Base-by-base conservation (phyloP, 2,329 filamentous ascomycete genomes). In the Colletotrichum navitas region DNA sequence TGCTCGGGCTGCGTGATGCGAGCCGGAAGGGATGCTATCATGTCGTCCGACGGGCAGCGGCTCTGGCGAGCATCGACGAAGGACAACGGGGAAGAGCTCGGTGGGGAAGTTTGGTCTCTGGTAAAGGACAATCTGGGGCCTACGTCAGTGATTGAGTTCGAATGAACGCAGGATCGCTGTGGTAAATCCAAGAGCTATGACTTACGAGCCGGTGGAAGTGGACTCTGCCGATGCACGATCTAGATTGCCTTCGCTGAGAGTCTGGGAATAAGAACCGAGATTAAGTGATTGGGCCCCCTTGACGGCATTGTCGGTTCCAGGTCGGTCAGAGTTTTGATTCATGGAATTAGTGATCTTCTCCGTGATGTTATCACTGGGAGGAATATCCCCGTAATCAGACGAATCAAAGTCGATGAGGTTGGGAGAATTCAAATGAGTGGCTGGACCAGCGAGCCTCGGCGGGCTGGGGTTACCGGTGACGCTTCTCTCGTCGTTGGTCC, bases 371-470 rank as follows among this genome's bases (percentile, higher is more conserved):
- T 11, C 34, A 10, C 21, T 34, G 8, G 24, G 3, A 7, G n/a
- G 32, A 29, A 21, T 36, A 29, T n/a, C 51, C 12, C 24, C 52
- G 16, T 41, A 21, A 3, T 45, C 36, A 0, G 34, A 43, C 3
- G 51, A 59, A 10, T 56, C 61, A n/a, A 72, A 63, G 26, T 72
- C 69, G 7, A 72, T 72, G 29, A 69, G 66, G 5, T 55, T 61
- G 21, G 59, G n/a, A 2, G 54, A 63, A 1, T 21, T 52, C 4
- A 54, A 45, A 59, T 18, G 29, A 16, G 43, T 21, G 36, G 41
- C 12, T 8, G 12, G 41, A 14, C 12, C 11, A 34, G 52, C 12
- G 4, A 12, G 26, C 5, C n/a, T 32, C 7, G 26, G 47, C 7
- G 18, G 7, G 18, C 14, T 12, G 18, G 10, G 34, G 16, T 52